Percentiles rank a stretch among this genome's conserved stretches.
phyloP scores from a whole-genome alignment of 768 basidiomycete species.

The Boletus subparvulus region DNA sequence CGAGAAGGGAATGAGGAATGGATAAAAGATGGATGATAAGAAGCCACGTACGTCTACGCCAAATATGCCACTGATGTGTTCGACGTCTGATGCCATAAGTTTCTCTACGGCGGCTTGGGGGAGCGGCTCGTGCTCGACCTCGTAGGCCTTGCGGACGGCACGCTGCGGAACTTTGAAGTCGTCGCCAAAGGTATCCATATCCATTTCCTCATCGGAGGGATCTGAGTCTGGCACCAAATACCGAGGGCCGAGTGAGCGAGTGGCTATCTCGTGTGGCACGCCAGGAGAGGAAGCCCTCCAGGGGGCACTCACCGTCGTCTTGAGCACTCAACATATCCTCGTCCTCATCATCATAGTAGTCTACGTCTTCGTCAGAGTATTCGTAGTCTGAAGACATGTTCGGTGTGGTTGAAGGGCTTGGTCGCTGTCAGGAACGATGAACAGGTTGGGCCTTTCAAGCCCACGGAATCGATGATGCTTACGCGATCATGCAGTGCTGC shows the following conservation, averaged over 20 bases:
- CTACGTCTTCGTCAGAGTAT: conserved; percentile 64
- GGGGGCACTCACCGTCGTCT: conserved; percentile 48
- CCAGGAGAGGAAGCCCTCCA: conserved; percentile 14
- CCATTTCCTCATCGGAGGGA: conserved; percentile 61
- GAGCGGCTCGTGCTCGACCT: conserved; percentile 81
- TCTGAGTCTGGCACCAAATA: conserved; percentile 36
- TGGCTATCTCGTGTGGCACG: conserved; percentile 17
- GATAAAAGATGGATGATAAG: neutral
- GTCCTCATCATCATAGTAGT: conserved; percentile 71
- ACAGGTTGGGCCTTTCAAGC: conserved; percentile 13
- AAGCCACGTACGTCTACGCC: conserved; percentile 76
- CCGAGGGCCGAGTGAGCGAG: conserved; percentile 22
- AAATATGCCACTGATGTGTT: conserved; percentile 85
- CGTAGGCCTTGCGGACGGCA: conserved; percentile 68
- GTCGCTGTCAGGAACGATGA: conserved; percentile 20
- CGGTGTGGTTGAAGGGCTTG: conserved; percentile 6
- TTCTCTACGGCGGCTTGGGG: conserved; percentile 71
- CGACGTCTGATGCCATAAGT: conserved; percentile 74
- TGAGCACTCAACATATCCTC: conserved; percentile 63
- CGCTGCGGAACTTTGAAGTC: conserved; percentile 61
- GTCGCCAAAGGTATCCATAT: conserved; percentile 62
- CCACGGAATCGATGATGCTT: conserved; percentile 31
- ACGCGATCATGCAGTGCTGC: conserved; percentile 21
- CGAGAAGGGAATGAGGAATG: neutral
- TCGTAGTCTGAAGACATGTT: conserved; percentile 67